Evolutionary conservation across 371 early-diverging fungal species (phyloP), one percentile per base, ranked within the genome.

Genomic region (Apophysomyces sp.): DNA sequence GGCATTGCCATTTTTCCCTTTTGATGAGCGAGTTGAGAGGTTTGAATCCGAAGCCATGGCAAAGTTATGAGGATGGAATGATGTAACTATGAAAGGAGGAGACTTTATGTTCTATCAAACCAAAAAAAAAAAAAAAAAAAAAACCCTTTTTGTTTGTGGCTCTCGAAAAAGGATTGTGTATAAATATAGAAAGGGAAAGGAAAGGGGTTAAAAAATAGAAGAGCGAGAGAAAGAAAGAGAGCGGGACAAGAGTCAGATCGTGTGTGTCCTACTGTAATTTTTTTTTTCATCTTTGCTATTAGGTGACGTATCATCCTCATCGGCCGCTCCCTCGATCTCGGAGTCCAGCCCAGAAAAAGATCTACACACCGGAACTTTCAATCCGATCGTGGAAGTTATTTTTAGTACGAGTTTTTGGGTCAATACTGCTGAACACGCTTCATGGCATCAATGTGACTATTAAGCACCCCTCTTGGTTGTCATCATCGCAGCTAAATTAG

Each of bases 1-100:
- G 31, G 61, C 49, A 40, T 28, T 54, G 30, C 40, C 31, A 21
- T 21, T 21, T 21, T 21, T 44, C 4, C 49, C 49, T 24, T 31
- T 60, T 30, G 60, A 40, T 18, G 57, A n/a, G 34, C 57, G 52
- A 12, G 56, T 62, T 3, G 57, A 62, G 21, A 62, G 56, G 51
- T 56, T 55, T 12, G 57, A 51, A 52, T 56, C 49, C 16, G 71
- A 62, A 12, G 71, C 63, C 71, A 71, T 71, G 55, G 15, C 15
- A 28, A 57, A 27, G 49, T n/a, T 26, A 13, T 31, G 21, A 13
- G 13, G 54, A 53, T 32, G 34, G 52, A 28, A 26, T 31, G 29
- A 16, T 31, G 30, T 15, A 53, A 29, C 16, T n/a, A 29, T 12
- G 34, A 29, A 16, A 53, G 27, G 54, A 53, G 54, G 34, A 53